These are phyloP conservation scores for Suillus plorans DNA, from an alignment of 768 basidiomycete species.

Conservation along the genomic window DNA sequence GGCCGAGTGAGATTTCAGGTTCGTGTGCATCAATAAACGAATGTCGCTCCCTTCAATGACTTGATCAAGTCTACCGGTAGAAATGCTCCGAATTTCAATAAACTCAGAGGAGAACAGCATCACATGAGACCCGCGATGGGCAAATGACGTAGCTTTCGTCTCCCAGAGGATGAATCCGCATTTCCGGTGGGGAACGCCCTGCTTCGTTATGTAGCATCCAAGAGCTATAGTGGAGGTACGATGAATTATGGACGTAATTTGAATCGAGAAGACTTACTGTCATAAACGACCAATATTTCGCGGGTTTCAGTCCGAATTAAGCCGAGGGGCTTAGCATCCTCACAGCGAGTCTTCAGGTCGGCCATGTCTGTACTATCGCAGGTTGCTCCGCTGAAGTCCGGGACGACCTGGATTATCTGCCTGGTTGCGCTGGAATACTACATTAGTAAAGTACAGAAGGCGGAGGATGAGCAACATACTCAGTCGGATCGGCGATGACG, in stretches of 20 bases:
- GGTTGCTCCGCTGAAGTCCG: slow-evolving; percentile 50
- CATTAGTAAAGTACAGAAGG: neutral
- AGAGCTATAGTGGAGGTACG: slow-evolving; percentile 45
- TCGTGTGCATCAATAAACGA: slow-evolving; percentile 53
- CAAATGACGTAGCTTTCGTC: slow-evolving; percentile 60
- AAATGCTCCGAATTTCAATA: slow-evolving; percentile 68
- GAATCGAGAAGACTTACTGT: slow-evolving; percentile 47
- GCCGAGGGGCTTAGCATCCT: slow-evolving; percentile 63
- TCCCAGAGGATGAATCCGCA: slow-evolving; percentile 78
- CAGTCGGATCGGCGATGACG: slow-evolving; percentile 63
- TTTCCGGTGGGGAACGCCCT: slow-evolving; percentile 63
- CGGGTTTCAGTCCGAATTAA: slow-evolving; percentile 51
- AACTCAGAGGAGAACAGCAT: slow-evolving; percentile 75
- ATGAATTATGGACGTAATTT: neutral
- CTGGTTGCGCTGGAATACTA: slow-evolving; percentile 36
- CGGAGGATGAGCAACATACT: slow-evolving; percentile 43
- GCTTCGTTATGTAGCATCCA: slow-evolving; percentile 74
- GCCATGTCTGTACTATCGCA: slow-evolving; percentile 38
- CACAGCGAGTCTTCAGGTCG: slow-evolving; percentile 58
- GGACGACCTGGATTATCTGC: slow-evolving; percentile 50
- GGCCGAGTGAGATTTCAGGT: slow-evolving; percentile 13
- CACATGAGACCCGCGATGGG: slow-evolving; percentile 59
- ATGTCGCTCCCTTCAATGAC: slow-evolving; percentile 77
- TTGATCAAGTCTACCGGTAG: slow-evolving; percentile 71
- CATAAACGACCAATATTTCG: slow-evolving; percentile 73